phyloP scores from a whole-genome alignment of 1,284 basidiomycete genomes.

The Ustilago loliicola region DNA sequence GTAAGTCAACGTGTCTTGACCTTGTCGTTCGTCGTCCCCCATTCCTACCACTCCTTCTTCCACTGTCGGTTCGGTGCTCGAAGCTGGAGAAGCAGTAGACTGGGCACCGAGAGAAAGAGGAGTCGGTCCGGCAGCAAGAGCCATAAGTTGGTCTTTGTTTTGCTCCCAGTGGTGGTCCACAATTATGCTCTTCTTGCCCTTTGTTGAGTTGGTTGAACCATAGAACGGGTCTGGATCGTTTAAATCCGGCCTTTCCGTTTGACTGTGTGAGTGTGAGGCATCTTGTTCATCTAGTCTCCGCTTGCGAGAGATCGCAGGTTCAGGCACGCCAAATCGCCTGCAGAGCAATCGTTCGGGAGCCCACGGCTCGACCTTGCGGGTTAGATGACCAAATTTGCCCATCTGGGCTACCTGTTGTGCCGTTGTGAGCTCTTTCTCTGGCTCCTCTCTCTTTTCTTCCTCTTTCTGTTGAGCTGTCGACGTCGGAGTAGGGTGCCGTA shows the following conservation, averaged over 20 bases:
- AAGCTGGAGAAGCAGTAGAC: neutral
- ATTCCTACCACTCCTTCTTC: conserved; percentile 75
- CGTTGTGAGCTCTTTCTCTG: conserved; percentile 74
- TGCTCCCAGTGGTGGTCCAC: conserved; percentile 48
- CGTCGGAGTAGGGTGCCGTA: conserved; percentile 73
- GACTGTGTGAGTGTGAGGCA: neutral
- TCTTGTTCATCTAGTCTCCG: conserved; percentile 2
- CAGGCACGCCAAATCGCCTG: conserved; percentile 92
- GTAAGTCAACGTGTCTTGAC: conserved; percentile 86
- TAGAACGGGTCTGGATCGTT: conserved; percentile 35
- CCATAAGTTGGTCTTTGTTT: conserved; percentile 31
- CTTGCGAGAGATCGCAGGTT: conserved; percentile 73
- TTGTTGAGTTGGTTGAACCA: conserved; percentile 19
- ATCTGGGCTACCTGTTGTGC: conserved; percentile 83
- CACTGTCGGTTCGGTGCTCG: neutral
- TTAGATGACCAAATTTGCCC: conserved; percentile 89
- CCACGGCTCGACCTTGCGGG: conserved; percentile 81
- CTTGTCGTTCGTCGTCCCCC: conserved; percentile 90
- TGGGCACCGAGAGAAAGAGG: conserved; percentile 54
- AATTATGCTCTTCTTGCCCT: conserved; percentile 3
- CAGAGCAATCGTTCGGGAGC: conserved; percentile 85
- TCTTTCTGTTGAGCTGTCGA: conserved; percentile 25
- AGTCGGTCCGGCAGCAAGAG: conserved; percentile 25
- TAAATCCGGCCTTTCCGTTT: neutral
- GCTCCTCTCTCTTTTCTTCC: conserved; percentile 71